Evolutionary conservation across 495 filamentous ascomycete genomes (phyloP).

Genomic region (Cercophora samala): DNA sequence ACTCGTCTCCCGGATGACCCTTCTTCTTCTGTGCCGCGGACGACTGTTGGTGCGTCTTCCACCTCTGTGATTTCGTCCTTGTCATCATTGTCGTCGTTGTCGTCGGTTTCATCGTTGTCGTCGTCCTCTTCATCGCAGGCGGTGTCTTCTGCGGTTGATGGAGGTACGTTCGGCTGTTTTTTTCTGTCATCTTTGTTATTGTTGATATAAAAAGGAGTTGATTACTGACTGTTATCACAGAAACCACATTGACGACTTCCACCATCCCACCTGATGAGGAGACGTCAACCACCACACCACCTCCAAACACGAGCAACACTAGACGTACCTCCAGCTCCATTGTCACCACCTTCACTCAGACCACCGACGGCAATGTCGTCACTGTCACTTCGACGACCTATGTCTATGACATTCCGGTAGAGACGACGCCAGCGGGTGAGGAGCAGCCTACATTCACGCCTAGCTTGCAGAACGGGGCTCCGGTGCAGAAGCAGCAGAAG

Average conservation of each 20-base stretch:
- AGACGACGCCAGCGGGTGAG: slow-evolving; percentile 13
- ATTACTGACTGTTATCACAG: slow-evolving; percentile 7
- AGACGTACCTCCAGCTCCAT: slow-evolving; percentile 23
- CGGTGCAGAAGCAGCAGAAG: slow-evolving; percentile 15
- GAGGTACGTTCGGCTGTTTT: slow-evolving; percentile 28
- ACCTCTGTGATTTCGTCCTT: slow-evolving; percentile 5
- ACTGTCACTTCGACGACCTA: slow-evolving; percentile 28
- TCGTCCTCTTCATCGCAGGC: slow-evolving; percentile 19
- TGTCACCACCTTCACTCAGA: slow-evolving; percentile 34
- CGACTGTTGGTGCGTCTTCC: slow-evolving; percentile 18
- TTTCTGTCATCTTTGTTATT: slow-evolving; percentile 11
- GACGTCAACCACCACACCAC: slow-evolving; percentile 10
- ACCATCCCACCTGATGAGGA: slow-evolving; percentile 12
- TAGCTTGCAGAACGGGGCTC: slow-evolving; percentile 38
- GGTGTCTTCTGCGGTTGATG: slow-evolving; percentile 25
- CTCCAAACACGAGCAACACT: neutral
- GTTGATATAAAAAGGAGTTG: neutral
- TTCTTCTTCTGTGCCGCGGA: neutral
- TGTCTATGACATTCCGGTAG: slow-evolving; percentile 22
- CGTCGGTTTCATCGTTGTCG: slow-evolving; percentile 11
- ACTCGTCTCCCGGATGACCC: slow-evolving; percentile 5
- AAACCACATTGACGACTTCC: slow-evolving; percentile 22
- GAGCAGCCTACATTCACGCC: slow-evolving; percentile 23
- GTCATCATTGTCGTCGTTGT: slow-evolving; percentile 15
- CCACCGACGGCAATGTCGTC: slow-evolving; percentile 37